Base-by-base conservation (phyloP, 441 rosid species). In the Sinapis alba region DNA sequence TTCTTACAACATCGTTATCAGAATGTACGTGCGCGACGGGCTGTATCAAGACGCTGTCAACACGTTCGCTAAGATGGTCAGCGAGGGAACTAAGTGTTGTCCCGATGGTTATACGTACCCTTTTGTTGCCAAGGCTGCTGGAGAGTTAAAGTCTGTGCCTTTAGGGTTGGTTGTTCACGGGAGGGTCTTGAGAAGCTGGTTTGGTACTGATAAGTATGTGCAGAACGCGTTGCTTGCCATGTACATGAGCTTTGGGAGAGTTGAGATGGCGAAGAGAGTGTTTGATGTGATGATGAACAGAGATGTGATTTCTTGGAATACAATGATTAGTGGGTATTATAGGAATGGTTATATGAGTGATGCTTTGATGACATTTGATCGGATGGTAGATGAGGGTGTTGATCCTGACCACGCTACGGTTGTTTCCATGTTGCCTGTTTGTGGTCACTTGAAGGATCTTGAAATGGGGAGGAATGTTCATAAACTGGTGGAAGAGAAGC, bases 221-320 rank as follows among this genome's bases (percentile, higher is more conserved):
- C 85, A 79, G 84, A 94, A 90, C 68, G 83, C 94, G 41, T 79
- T 94, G 82, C 69, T 89, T 60, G 82, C 92, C 0, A 81, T 91
- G 93, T 91, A 91, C 82, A 83, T 89, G 94, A 88, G 75, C 61
- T 84, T 84, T 45, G 83, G 97, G 72, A 78, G 67, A 76, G 26
- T 73, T 41, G 84, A 68, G 28, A 83, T 71, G 18, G 98, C 93
- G 5, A 76, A 81, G 75, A 86, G 45, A 30, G 84, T 87, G 77
- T 93, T 93, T 83, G 84, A 83, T 65, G 73, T 38, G 41, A 81
- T 88, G 89, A 65, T 32, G 73, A 87, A 82, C 70, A 74, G 78
- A 50, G 85, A 81, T 36, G 92, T 87, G 80, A 90, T 93, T 4
- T 88, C 97, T 0, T 93, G 97, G 94, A 90, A 89, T 68, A 83